Evolutionary conservation across 352 stramenopile species (phyloP), one percentile per base, ranked within the genome.

Genomic region (Phytophthora aleatoria): DNA sequence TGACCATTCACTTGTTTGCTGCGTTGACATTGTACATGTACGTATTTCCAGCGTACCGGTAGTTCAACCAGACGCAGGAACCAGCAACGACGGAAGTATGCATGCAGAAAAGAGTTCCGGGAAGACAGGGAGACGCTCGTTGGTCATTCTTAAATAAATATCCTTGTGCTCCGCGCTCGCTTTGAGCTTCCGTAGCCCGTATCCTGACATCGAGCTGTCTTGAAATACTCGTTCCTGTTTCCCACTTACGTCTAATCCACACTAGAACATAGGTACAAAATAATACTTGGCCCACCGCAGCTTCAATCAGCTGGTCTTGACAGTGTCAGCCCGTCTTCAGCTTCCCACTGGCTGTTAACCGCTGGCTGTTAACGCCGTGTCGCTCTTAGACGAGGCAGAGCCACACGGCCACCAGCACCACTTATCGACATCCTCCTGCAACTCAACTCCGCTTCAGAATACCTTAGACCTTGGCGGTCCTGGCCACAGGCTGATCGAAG

Each of bases 401-500:
- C 44, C 54, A 61, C 54, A 52, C 52, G 36, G 28, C 38, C 51
- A 59, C 27, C 53, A 16, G 36, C 45, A 54, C 16, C 11, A 28
- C 36, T 48, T 36, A 44, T 59, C 42, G 5, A 39, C 56, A 57
- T 26, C 5, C 11, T 38, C 3, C 11, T 15, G 1, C 16, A 53
- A 13, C 49, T 33, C 39, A 50, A 50, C 10, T 30, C 26, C 57
- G 13, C 27, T 2, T 47, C 60, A 77, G 20, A 16, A 10, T 41
- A 2, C 1, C 35, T 41, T 41, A 41, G 5, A 72, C 65, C 24
- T 66, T 71, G 16, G 70, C 50, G 5, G 65, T 67, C 49, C 69
- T 74, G 35, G 57, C 39, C 39, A 67, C 63, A 2, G 62, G 50
- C 20, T 79, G 60, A 49, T 76, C 67, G 39, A 79, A 79, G 53